Percentiles rank a stretch among this genome's conserved stretches.
phyloP scores from a whole-genome alignment of 805 yeast genomes.

The Candida lessepsii region DNA sequence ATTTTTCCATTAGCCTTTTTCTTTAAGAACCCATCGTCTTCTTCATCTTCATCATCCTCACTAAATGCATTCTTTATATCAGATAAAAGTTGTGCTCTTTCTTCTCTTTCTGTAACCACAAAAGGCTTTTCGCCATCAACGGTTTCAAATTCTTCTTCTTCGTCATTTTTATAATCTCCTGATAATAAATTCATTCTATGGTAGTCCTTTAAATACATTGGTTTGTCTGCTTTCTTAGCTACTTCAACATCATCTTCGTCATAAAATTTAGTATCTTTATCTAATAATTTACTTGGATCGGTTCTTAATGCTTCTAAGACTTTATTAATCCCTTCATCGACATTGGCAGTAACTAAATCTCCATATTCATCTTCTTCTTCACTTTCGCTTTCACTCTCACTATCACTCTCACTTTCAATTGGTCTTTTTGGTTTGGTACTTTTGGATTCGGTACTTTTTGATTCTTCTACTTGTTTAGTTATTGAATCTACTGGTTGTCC shows the following conservation, averaged over 20 bases:
- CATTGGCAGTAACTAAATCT: conserved; percentile 79
- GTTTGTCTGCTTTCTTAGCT: conserved; percentile 41
- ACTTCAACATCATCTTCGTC: conserved; percentile 45
- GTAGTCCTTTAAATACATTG: conserved; percentile 87
- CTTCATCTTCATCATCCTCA: conserved; percentile 42
- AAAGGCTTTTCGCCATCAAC: conserved; percentile 64
- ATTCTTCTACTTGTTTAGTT: too few species aligned
- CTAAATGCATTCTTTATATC: conserved; percentile 73
- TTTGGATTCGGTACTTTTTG: too few species aligned
- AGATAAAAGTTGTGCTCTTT: conserved; percentile 65
- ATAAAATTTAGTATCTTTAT: conserved; percentile 72
- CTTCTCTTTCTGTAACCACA: conserved; percentile 72
- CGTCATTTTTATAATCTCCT: conserved; percentile 56
- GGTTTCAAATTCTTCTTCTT: conserved; percentile 49
- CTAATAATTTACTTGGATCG: conserved; percentile 64
- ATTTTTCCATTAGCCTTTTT: conserved; percentile 47
- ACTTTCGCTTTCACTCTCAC: conserved; percentile 26
- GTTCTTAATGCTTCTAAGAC: conserved; percentile 69
- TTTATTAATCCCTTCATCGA: conserved; percentile 73
- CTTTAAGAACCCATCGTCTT: conserved; percentile 52
- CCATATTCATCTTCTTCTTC: conserved; percentile 94
- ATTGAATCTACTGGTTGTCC: conserved; percentile 8
- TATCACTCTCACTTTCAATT: conserved; percentile 18
- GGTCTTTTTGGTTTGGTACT: background rate
- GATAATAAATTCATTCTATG: conserved; percentile 80